Evolutionary conservation across 208 protist species (phyloP).

Genomic region (Wallacemonas sp.): DNA sequence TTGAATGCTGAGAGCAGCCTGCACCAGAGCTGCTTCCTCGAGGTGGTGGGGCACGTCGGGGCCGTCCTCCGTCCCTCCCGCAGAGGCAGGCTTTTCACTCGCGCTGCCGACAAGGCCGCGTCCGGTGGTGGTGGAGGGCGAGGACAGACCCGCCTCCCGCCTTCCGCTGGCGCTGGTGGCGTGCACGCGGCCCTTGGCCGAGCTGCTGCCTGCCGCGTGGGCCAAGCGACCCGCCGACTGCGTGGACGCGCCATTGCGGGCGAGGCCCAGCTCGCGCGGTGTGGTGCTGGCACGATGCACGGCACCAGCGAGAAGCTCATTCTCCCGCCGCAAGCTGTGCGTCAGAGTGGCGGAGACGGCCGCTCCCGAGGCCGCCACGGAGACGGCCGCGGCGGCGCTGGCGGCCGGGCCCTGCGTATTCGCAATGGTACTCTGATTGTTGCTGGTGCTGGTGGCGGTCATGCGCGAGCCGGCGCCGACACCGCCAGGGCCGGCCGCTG

Average conservation of each 20-base stretch:
- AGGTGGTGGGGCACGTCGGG: background rate
- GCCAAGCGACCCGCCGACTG: too few relatives aligned
- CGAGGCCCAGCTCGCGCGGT: background rate
- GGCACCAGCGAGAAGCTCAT: constrained; percentile 30
- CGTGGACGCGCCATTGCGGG: constrained; percentile 18
- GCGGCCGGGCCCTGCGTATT: too few relatives aligned
- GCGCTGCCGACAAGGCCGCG: too few relatives aligned
- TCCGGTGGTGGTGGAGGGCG: too few relatives aligned
- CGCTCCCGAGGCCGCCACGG: background rate
- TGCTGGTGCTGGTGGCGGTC: constrained; percentile 16
- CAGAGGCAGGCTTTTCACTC: background rate
- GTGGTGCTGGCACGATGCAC: constrained; percentile 7
- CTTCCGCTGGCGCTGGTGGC: too few relatives aligned
- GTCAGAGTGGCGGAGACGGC: constrained; percentile 17
- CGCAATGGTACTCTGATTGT: constrained; percentile 11
- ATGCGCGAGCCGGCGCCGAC: background rate
- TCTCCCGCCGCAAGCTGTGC: constrained; percentile 36
- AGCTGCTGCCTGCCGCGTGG: too few relatives aligned
- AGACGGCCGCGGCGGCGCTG: background rate
- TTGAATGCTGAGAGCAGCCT: constrained; percentile 57
- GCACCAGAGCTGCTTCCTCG: constrained; percentile 33
- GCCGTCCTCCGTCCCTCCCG: constrained; percentile 10
- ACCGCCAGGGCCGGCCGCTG: background rate
- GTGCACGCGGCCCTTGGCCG: too few relatives aligned
- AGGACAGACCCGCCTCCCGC: too few relatives aligned